Conservation (phyloP, 2,329 filamentous ascomycete species). For the Pseudofabraea citricarpa region DNA sequence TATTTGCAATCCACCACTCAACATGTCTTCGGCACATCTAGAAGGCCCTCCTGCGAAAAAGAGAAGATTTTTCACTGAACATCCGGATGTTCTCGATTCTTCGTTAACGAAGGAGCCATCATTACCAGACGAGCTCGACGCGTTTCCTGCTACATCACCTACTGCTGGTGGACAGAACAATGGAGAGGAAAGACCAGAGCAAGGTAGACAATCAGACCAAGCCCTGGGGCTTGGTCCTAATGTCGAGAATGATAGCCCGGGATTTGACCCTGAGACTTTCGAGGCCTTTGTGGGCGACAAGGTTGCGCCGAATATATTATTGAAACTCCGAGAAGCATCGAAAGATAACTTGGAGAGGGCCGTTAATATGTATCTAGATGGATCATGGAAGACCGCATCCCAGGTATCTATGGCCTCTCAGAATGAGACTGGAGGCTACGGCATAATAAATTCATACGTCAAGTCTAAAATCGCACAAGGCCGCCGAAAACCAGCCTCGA, state of each 20-base stretch:
- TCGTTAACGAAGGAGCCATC: conserved; percentile 14
- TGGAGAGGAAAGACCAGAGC: conserved; percentile 1
- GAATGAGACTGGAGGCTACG: conserved; percentile 7
- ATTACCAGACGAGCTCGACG: conserved; percentile 21
- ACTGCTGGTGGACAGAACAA: neutral
- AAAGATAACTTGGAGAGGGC: conserved; percentile 55
- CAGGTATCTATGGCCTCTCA: conserved; percentile 1
- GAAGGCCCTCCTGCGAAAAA: conserved; percentile 43
- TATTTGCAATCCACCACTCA: conserved; percentile 9
- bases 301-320: conserved; percentile 43
- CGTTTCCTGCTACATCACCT: conserved; percentile 12
- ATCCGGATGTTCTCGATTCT: conserved; percentile 17
- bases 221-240: conserved; percentile 6
- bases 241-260: conserved; percentile 17
- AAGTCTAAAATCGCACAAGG: conserved; percentile 34
- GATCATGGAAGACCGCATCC: conserved; percentile 49
- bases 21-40: conserved; percentile 32
- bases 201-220: neutral
- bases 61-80: conserved; percentile 40
- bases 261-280: conserved; percentile 54
- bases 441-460: too few relatives aligned
- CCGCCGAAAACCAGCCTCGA: conserved; percentile 21
- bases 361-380: conserved; percentile 67
- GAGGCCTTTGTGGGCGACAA: conserved; percentile 56
- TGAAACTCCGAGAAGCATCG: conserved; percentile 47